These are phyloP conservation scores for Corinectria fuckeliana DNA, from an alignment of 2,329 filamentous ascomycete genomes.

Conservation along the genomic window DNA sequence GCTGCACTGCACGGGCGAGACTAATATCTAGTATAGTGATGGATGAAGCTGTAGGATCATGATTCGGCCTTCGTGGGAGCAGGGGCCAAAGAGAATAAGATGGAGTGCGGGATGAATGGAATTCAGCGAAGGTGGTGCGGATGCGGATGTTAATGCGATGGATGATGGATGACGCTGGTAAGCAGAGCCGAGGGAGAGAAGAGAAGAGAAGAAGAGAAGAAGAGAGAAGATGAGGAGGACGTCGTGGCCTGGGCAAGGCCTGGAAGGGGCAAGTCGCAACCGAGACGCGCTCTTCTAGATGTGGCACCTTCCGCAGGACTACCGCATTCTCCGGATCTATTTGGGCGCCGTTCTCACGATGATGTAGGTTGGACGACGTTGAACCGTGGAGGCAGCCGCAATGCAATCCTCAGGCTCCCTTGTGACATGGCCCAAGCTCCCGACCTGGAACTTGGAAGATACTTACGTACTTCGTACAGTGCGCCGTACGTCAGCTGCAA, in stretches of 20 bases:
- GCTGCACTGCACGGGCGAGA: not conserved
- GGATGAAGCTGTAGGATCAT: slow-evolving; percentile 9
- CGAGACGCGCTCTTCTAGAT: not conserved
- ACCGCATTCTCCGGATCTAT: slow-evolving; percentile 1
- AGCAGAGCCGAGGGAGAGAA: slow-evolving; percentile 3
- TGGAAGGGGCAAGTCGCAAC: slow-evolving; percentile 4
- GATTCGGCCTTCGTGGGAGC: not conserved
- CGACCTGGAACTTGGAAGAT: not conserved
- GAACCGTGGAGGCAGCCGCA: slow-evolving; percentile 18
- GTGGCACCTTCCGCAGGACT: slow-evolving; percentile 2
- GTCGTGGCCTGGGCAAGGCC: not conserved
- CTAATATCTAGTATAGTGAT: slow-evolving; percentile 11
- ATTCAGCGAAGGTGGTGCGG: not conserved
- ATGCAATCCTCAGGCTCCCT: slow-evolving; percentile 15
- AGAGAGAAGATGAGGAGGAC: not conserved
- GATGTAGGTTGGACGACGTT: slow-evolving; percentile 21
- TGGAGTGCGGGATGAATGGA: slow-evolving; percentile 1
- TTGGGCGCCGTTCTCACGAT: slow-evolving; percentile 4
- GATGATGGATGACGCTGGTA: slow-evolving; percentile 19
- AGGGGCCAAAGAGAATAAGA: not conserved
- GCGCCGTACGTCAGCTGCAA: not conserved
- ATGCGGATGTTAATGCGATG: slow-evolving; percentile 8
- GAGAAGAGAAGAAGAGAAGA: slow-evolving; percentile 7
- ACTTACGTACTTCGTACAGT: not conserved
- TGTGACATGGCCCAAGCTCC: slow-evolving; percentile 37